phyloP scores from a whole-genome alignment of 2,329 filamentous ascomycete genomes.

The Penicillium sp. region DNA sequence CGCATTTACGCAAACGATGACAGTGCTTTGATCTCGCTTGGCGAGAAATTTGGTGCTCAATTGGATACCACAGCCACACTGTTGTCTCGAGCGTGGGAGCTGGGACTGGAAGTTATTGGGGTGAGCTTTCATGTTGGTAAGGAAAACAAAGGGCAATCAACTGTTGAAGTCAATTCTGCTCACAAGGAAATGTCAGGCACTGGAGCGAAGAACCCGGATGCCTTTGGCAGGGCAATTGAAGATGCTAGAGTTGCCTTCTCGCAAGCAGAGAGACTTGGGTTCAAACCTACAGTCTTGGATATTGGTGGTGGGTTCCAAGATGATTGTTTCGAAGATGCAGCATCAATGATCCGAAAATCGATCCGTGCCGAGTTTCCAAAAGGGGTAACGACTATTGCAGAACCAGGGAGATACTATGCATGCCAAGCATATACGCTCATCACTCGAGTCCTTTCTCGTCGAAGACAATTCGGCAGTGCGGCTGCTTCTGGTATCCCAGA shows the following conservation, averaged over 20 bases:
- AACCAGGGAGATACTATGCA: slow-evolving; percentile 27
- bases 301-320: slow-evolving; percentile 29
- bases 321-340: slow-evolving; percentile 21
- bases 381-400: slow-evolving; percentile 19
- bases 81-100: slow-evolving; percentile 19
- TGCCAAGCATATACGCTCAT: slow-evolving; percentile 22
- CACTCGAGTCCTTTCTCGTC: slow-evolving; percentile 22
- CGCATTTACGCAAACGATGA: slow-evolving; percentile 23
- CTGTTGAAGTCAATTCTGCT: not conserved
- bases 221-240: slow-evolving; percentile 19
- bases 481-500: slow-evolving; percentile 9
- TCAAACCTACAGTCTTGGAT: slow-evolving; percentile 21
- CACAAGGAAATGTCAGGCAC: slow-evolving; percentile 8
- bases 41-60: slow-evolving; percentile 23
- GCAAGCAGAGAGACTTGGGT: slow-evolving; percentile 13
- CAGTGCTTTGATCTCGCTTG: slow-evolving; percentile 13
- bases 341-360: slow-evolving; percentile 7
- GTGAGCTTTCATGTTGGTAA: slow-evolving; percentile 33
- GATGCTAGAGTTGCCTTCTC: slow-evolving; percentile 18
- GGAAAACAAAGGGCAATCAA: not conserved
- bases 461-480: slow-evolving; percentile 8
- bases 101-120: slow-evolving; percentile 24
- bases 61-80: slow-evolving; percentile 17
- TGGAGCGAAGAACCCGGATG: slow-evolving; percentile 16
- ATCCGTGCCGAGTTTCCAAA: slow-evolving; percentile 10